Evolutionary conservation across 2,329 filamentous ascomycete genomes (phyloP).

Genomic region (Domatiomyces catenatus): DNA sequence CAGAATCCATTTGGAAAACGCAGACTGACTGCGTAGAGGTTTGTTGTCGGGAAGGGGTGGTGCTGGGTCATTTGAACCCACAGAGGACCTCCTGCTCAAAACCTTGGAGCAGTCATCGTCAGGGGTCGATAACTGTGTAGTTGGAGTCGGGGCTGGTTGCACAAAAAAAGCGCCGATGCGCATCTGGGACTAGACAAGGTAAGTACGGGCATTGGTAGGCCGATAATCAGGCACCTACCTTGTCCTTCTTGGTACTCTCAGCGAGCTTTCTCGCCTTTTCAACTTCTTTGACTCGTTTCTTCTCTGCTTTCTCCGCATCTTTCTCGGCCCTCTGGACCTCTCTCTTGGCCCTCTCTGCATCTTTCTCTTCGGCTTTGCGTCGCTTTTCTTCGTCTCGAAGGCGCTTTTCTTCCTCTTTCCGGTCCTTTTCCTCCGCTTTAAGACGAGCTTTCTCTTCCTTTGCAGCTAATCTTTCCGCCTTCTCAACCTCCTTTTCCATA

Average conservation of each 20-base stretch:
- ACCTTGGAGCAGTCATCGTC: slow-evolving; percentile 10
- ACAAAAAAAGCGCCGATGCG: slow-evolving; percentile 36
- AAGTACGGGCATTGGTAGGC: slow-evolving; percentile 17
- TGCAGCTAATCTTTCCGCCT: slow-evolving; percentile 20
- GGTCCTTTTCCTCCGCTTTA: slow-evolving; percentile 20
- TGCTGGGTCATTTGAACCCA: slow-evolving; percentile 12
- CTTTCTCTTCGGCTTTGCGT: slow-evolving; percentile 28
- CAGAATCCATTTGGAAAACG: slow-evolving; percentile 58
- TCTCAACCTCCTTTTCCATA: slow-evolving; percentile 14
- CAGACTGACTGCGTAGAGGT: slow-evolving; percentile 21
- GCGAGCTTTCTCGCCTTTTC: slow-evolving; percentile 28
- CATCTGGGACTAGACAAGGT: slow-evolving; percentile 30
- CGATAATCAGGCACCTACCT: slow-evolving; percentile 21
- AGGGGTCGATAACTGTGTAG: slow-evolving; percentile 12
- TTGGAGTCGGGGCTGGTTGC: slow-evolving; percentile 23
- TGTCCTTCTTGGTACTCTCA: slow-evolving; percentile 30
- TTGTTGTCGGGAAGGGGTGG: slow-evolving; percentile 18
- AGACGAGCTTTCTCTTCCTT: slow-evolving; percentile 22
- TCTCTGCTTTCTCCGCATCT: slow-evolving; percentile 24
- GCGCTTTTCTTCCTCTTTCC: slow-evolving; percentile 12
- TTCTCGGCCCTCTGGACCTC: slow-evolving; percentile 20
- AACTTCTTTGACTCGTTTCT: slow-evolving; percentile 29
- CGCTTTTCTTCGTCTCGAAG: slow-evolving; percentile 30
- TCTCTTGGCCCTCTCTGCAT: slow-evolving; percentile 15
- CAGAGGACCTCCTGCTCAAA: slow-evolving; percentile 16